These are phyloP conservation scores for Colletotrichum tofieldiae DNA, from an alignment of 2,329 filamentous ascomycete species.

Conservation along the genomic window DNA sequence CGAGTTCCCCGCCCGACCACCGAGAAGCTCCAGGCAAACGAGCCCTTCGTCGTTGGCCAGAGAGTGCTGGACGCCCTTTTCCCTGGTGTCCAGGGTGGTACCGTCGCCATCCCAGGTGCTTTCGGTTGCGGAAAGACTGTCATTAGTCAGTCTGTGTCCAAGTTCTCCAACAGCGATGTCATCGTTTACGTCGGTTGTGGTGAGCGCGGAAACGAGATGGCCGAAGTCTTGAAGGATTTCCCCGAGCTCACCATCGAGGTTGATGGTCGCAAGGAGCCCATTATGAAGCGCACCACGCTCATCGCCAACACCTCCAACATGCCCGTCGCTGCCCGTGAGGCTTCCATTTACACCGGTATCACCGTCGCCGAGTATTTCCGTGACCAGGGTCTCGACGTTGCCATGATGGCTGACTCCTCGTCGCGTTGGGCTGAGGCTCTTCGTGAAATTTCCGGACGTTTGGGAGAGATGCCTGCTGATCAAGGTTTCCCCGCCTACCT, in stretches of 20 bases:
- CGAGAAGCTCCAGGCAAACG: constrained; percentile 91
- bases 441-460: constrained; percentile 97
- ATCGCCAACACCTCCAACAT: constrained; percentile 99
- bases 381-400: constrained; percentile 96
- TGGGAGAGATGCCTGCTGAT: constrained; percentile 99
- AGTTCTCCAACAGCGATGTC: constrained; percentile 99
- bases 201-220: constrained; percentile 99
- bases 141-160: constrained; percentile 98
- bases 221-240: constrained; percentile 99
- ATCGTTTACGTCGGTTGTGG: constrained; percentile 96
- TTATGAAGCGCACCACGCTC: constrained; percentile 99
- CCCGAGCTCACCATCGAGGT: constrained; percentile 96
- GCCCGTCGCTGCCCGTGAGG: constrained; percentile 98
- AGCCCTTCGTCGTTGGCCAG: constrained; percentile 96
- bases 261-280: constrained; percentile 94
- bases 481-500: constrained; percentile 99
- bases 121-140: constrained; percentile 99
- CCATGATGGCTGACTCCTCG: constrained; percentile 99
- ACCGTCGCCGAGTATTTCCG: constrained; percentile 97
- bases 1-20: constrained; percentile 93
- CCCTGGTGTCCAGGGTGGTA: constrained; percentile 96
- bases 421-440: constrained; percentile 99
- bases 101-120: constrained; percentile 96
- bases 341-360: constrained; percentile 98
- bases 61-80: constrained; percentile 97